Evolutionary conservation across 2,329 filamentous ascomycete species (phyloP), one percentile per base, ranked within the genome.

Genomic region (Scedosporium aurantiacum): DNA sequence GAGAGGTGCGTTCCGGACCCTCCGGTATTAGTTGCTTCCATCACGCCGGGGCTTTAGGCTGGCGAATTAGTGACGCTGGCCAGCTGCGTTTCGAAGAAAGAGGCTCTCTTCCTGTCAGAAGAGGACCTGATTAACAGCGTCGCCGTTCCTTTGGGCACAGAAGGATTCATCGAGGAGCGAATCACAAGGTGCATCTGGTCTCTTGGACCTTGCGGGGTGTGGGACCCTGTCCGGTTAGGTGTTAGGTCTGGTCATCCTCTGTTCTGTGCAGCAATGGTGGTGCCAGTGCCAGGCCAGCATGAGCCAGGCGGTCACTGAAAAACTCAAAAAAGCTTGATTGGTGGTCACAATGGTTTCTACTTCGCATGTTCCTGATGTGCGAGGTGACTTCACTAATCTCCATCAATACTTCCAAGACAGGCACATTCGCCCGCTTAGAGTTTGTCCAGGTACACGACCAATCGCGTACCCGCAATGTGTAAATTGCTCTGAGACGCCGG

Each of bases 21-120:
- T 54, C 50, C 50, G 50, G 50, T 54, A n/a, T n/a, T n/a, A 54
- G 50, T 54, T 54, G 50, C 21, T 54, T 23, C 50, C 50, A 47
- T 54, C 16, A 28, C 18, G 21, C 50, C 12, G 50, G 50, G 4
- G 50, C 50, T 14, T 23, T 23, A 27, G 18, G 18, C 27, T 12
- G 21, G 6, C 50, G 50, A 54, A 54, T 54, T 5, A 54, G 23
- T 8, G 23, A 54, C 18, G 18, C 50, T 28, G 18, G 50, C n/a
- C 50, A 54, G 50, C 50, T 27, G 18, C 23, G 3, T 54, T 21
- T 5, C 50, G 50, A 54, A 54, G 50, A 54, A 54, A 27, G 50
- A 54, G 50, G 50, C 50, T 54, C 50, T 54, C 50, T 54, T 54
- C 21, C 50, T 54, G 50, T 21, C 18, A 28, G 50, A 14, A 27